Evolutionary conservation across 2,329 filamentous ascomycete genomes (phyloP), one percentile per base, ranked within the genome.

Genomic region (Fusarium nisikadoi): DNA sequence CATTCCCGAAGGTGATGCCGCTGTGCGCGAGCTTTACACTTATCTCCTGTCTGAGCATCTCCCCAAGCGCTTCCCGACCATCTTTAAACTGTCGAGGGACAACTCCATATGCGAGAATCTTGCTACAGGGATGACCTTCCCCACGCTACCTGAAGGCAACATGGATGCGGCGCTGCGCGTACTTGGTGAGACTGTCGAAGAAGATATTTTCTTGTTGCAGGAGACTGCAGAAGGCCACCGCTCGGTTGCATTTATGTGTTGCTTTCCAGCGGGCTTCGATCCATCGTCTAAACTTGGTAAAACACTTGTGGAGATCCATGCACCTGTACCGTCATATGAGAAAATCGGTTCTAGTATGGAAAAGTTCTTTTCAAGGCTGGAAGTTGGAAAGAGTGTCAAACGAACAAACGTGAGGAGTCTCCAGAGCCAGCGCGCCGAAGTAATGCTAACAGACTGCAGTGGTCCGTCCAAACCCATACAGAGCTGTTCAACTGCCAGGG

Each of bases 311-410:
- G 77, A 46, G 85, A 86, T 27, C 16, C 88, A 90, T 62, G 52
- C 62, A 17, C 70, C 70, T 1, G 87, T 89, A 41, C 88, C 88
- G 1, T 80, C 81, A 2, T 89, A 88, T 60, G 84, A 87, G 20
- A 88, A 85, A 79, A 88, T 89, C 33, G 86, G 84, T 0, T 74
- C 80, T 0, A 88, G 86, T 65, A 88, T 89, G 86, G 87, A 89
- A 76, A 81, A 83, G 10, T 88, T 86, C 75, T 89, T 89, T 67
- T 72, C 75, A 6, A 83, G 81, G 52, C 56, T 89, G 1, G 80
- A 85, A 46, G 84, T 84, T 2, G 87, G 86, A 1, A 87, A 82
- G 75, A 81, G 79, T 50, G 84, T 84, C 4, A 87, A 86, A 75
- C 78, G 87, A n/a, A 77, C 84, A 8, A 89, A 89, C 38, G 87